phyloP scores from a whole-genome alignment of 2,329 filamentous ascomycete species.

The Teratosphaeria epicoccoides region DNA sequence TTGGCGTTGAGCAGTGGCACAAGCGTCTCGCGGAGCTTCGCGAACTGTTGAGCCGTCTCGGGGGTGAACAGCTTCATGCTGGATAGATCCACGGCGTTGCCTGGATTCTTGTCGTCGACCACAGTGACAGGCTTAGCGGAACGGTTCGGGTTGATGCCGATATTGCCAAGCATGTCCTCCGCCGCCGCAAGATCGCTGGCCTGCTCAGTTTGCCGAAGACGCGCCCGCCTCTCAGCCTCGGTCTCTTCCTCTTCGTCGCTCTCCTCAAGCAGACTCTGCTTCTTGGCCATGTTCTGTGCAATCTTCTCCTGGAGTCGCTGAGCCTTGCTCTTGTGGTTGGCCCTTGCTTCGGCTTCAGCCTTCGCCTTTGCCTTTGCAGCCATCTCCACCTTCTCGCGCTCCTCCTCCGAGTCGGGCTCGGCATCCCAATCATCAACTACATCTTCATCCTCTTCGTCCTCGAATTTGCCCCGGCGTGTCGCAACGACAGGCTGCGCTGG shows the following conservation, averaged over 20 bases:
- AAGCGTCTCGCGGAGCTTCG: conserved; percentile 65
- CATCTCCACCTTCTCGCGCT: conserved; percentile 89
- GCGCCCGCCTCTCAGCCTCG: conserved; percentile 61
- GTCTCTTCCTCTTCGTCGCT: conserved; percentile 59
- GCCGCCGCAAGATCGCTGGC: conserved; percentile 83
- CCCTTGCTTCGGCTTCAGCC: conserved; percentile 76
- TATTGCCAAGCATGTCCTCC: conserved; percentile 75
- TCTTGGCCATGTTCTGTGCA: conserved; percentile 46
- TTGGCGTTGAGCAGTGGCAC: conserved; percentile 64
- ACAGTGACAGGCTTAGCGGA: conserved; percentile 56
- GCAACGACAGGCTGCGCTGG: conserved; percentile 33
- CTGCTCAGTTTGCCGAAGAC: conserved; percentile 69
- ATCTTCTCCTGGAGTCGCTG: conserved; percentile 76
- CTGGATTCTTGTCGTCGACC: conserved; percentile 61
- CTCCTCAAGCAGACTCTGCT: conserved; percentile 45
- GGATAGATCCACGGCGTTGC: conserved; percentile 69
- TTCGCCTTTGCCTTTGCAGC: conserved; percentile 78
- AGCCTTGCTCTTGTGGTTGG: conserved; percentile 80
- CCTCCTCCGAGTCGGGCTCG: conserved; percentile 90
- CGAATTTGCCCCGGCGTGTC: conserved; percentile 58
- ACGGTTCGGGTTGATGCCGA: conserved; percentile 61
- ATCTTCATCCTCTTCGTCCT: conserved; percentile 75
- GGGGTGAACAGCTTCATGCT: conserved; percentile 80
- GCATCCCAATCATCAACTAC: conserved; percentile 96
- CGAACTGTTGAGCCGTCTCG: conserved; percentile 75